phyloP scores from a whole-genome alignment of 1,284 basidiomycete species.

The Irpex sp. region DNA sequence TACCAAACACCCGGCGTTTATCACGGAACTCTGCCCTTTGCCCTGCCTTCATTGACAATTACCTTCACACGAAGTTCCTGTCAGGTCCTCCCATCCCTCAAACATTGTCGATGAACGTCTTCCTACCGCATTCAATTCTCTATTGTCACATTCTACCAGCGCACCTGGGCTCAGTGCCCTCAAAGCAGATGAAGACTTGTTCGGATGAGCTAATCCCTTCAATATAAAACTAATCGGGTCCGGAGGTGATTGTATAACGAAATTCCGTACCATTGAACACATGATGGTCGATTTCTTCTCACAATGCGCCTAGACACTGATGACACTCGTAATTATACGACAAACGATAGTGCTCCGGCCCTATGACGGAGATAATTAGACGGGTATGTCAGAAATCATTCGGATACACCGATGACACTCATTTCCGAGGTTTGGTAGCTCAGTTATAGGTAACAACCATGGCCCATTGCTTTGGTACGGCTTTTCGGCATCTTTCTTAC shows the following conservation, averaged over 20 bases:
- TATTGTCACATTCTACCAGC: background rate
- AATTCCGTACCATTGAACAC: background rate
- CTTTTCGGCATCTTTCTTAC: background rate
- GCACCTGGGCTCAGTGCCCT: background rate
- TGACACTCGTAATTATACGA: background rate
- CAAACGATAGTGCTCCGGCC: background rate
- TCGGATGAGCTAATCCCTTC: background rate
- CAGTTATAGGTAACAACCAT: background rate
- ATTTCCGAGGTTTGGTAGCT: background rate
- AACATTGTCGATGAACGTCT: background rate
- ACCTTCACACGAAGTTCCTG: background rate
- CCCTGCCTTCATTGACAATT: background rate
- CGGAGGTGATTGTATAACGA: background rate
- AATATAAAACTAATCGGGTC: background rate
- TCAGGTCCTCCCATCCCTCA: background rate
- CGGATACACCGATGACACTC: background rate
- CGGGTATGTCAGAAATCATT: background rate
- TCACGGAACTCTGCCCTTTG: background rate
- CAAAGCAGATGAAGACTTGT: background rate
- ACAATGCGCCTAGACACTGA: background rate
- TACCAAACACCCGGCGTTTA: slow-evolving; percentile 12
- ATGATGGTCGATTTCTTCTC: background rate
- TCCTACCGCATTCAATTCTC: background rate
- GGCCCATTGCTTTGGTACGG: background rate
- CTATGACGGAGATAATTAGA: background rate